Percentiles rank a stretch among this genome's conserved stretches.
Conservation (phyloP, 2,329 filamentous ascomycete species). For the Biscogniauxia mediterranea region DNA sequence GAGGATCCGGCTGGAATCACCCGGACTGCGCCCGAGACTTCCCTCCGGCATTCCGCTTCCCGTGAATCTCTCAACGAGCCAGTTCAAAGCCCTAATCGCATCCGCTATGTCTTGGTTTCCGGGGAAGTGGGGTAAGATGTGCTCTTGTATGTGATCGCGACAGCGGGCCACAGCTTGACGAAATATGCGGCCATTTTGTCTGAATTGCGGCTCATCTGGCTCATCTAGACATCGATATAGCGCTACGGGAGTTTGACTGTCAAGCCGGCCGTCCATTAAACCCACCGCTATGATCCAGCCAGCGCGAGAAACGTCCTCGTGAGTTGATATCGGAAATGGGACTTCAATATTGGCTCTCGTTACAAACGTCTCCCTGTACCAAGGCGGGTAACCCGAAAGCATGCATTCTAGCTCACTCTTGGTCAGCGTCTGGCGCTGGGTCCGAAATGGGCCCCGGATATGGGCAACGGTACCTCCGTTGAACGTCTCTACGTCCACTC, state of each 20-base stretch:
- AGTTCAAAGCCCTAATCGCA: neutral
- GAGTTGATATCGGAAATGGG: slow-evolving; percentile 1
- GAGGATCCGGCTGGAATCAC: neutral
- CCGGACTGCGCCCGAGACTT: neutral
- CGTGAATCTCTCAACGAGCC: neutral
- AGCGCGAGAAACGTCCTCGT: neutral
- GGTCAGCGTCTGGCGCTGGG: neutral
- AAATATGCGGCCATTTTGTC: slow-evolving; percentile 1
- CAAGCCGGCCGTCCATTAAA: neutral
- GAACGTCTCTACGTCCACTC: slow-evolving; percentile 1
- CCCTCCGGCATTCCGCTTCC: slow-evolving; percentile 1
- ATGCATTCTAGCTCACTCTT: slow-evolving; percentile 2
- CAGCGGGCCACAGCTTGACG: slow-evolving; percentile 1
- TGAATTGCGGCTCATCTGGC: neutral
- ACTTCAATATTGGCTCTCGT: slow-evolving; percentile 1
- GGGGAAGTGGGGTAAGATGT: slow-evolving; percentile 1
- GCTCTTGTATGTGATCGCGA: slow-evolving; percentile 2
- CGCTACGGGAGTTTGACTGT: neutral
- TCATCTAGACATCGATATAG: slow-evolving; percentile 1
- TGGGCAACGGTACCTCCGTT: neutral
- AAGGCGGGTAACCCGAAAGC: slow-evolving; percentile 2
- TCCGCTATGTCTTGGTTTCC: neutral
- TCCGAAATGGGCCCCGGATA: slow-evolving; percentile 2
- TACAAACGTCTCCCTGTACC: slow-evolving; percentile 1
- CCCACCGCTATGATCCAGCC: slow-evolving; percentile 3